phyloP scores from a whole-genome alignment of 768 basidiomycete genomes.

The Glaciozyma martinii region DNA sequence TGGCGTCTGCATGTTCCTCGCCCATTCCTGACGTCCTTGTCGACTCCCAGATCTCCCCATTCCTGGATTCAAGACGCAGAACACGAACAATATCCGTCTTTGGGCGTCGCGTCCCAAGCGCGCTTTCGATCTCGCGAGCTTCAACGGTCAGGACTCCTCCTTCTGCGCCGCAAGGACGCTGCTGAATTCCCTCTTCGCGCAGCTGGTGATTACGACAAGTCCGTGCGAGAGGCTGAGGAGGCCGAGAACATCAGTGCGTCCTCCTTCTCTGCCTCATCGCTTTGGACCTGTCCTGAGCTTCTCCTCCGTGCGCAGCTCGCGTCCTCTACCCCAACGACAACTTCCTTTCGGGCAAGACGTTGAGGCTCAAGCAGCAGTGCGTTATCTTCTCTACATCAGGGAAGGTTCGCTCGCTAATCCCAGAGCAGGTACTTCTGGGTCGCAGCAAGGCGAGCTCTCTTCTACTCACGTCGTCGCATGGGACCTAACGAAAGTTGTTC shows the following conservation, averaged over 20 bases:
- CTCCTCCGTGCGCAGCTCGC: slow-evolving; percentile 38
- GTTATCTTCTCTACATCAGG: no score
- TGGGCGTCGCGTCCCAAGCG: slow-evolving; percentile 65
- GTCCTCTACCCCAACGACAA: slow-evolving; percentile 93
- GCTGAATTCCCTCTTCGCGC: no score
- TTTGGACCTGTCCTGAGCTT: background rate
- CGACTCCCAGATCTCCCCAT: slow-evolving; percentile 60
- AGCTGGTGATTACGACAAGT: slow-evolving; percentile 35
- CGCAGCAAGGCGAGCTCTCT: no score
- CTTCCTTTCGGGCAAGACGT: slow-evolving; percentile 38
- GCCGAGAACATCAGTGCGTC: slow-evolving; percentile 73
- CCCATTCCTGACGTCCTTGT: background rate
- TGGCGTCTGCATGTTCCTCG: no score
- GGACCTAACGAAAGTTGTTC: no score
- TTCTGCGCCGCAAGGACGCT: no score
- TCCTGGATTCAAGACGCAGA: slow-evolving; percentile 66
- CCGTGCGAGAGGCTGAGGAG: slow-evolving; percentile 77
- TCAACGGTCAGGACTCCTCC: slow-evolving; percentile 96
- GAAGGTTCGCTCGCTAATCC: no score
- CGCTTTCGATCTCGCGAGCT: slow-evolving; percentile 86
- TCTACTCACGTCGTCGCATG: no score
- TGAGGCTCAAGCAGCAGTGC: slow-evolving; percentile 76
- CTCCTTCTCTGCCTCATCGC: background rate
- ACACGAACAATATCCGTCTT: slow-evolving; percentile 62
- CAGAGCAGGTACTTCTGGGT: no score